Base-by-base conservation (phyloP, 148 eudicot genomes). In the Silene uniflora region DNA sequence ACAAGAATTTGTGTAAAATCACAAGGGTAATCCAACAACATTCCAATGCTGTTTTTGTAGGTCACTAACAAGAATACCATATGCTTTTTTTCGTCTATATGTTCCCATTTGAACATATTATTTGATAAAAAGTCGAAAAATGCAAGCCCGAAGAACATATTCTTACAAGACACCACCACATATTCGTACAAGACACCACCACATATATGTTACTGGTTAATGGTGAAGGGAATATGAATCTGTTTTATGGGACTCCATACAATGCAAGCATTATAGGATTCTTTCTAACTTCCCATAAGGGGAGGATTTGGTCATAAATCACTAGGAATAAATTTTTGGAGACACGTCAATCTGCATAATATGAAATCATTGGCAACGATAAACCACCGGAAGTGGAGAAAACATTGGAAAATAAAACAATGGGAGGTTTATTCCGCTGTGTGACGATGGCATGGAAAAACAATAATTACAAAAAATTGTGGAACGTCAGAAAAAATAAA, bases 81-180 rank as follows among this genome's bases (percentile, higher is more conserved):
- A 63, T 63, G 67, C 67, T 27, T 63, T 63, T 22, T 63, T 63
- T 25, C 23, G 6, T 63, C 44, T 39, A 39, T 39, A 39, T 39
- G 44, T 39, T 39, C 42, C 42, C 67, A 16, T 25, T 27, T 27
- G 13, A 12, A 24, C 24, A 62, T 21, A 23, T 10, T 10, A 22
- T 23, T 62, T 62, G 24, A 9, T 10, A 24, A 62, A 62, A 62
- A 23, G 24, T 5, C 32, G 32, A 11, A 24, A 62, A 62, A 24
- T 23, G 16, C 6, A 21, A 9, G 12, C 14, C 10, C 10, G 13
- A 10, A 23, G 32, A 62, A 62, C 16, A 62, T 64, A 29, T 29
- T 14, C 44, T 27, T 64, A 64, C 42, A 64, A 64, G 68, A 64
- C 68, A 64, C 10, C 47, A 65, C 69, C 69, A 67, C 70, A 67